phyloP scores from a whole-genome alignment of 148 eudicot genomes.

The Silene conica region DNA sequence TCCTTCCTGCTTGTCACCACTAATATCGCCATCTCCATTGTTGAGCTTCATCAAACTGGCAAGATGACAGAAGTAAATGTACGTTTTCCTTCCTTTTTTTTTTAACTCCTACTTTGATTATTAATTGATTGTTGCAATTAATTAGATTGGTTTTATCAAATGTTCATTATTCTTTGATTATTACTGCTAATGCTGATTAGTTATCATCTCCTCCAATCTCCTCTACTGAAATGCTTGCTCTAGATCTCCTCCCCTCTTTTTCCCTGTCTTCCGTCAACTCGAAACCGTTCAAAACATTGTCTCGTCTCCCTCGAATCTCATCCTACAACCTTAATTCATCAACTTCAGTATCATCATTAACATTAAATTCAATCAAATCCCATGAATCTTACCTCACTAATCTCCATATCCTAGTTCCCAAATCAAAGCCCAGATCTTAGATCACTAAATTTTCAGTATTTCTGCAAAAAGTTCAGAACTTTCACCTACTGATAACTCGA shows the following conservation, averaged over 20 bases:
- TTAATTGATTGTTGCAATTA: too few relatives aligned
- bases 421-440: slow-evolving; percentile 31
- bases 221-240: slow-evolving; percentile 42
- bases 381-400: slow-evolving; percentile 6
- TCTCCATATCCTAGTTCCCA: slow-evolving; percentile 9
- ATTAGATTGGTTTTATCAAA: too few relatives aligned
- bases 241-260: slow-evolving; percentile 47
- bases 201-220: too few relatives aligned
- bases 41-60: too few relatives aligned
- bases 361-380: slow-evolving; percentile 17
- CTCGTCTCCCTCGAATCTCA: slow-evolving; percentile 13
- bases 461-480: slow-evolving; percentile 20
- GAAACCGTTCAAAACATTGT: slow-evolving; percentile 19
- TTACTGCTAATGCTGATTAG: too few relatives aligned
- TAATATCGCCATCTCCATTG: too few relatives aligned
- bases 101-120: too few relatives aligned
- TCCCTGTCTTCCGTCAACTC: slow-evolving; percentile 45
- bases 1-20: too few relatives aligned
- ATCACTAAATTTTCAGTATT: slow-evolving; percentile 38
- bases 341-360: not conserved
- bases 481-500: slow-evolving; percentile 27
- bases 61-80: too few relatives aligned
- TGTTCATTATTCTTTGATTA: too few relatives aligned
- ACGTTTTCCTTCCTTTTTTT: too few relatives aligned
- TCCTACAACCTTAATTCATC: slow-evolving; percentile 14